phyloP scores from a whole-genome alignment of 2,329 filamentous ascomycete genomes.

The Fusarium circinatum region DNA sequence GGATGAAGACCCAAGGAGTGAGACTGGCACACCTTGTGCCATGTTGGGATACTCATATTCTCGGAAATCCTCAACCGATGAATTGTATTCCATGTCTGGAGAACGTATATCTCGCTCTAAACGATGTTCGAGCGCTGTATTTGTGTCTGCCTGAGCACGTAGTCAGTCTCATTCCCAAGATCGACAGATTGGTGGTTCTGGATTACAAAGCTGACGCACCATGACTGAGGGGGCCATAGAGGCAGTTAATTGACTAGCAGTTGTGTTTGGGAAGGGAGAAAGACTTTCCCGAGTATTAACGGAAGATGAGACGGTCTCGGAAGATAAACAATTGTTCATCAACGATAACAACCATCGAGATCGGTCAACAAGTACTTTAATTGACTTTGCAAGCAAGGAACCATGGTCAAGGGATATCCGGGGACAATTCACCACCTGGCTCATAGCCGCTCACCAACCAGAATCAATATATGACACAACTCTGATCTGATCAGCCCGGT shows the following conservation, averaged over 20 bases:
- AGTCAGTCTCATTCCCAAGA: background rate
- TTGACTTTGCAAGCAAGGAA: background rate
- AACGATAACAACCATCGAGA: background rate
- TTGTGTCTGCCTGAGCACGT: slow-evolving; percentile 17
- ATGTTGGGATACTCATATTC: slow-evolving; percentile 45
- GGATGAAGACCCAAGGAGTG: background rate
- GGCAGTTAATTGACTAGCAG: background rate
- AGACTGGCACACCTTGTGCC: slow-evolving; percentile 36
- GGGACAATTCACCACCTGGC: background rate
- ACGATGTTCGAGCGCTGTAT: slow-evolving; percentile 12
- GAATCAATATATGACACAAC: background rate
- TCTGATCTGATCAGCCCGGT: background rate
- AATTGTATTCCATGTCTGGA: slow-evolving; percentile 40
- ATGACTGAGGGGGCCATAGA: slow-evolving; percentile 25
- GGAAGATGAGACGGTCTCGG: background rate
- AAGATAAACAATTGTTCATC: background rate
- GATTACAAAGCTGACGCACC: slow-evolving; percentile 24
- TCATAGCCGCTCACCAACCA: background rate
- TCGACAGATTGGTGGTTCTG: background rate
- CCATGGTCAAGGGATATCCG: background rate
- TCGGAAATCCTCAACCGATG: slow-evolving; percentile 38
- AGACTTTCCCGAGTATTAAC: background rate
- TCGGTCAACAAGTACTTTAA: background rate
- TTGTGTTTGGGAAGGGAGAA: background rate
- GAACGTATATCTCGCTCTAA: slow-evolving; percentile 10